Base-by-base conservation (phyloP, 2,329 filamentous ascomycete species). In the Coniochaeta sp. region DNA sequence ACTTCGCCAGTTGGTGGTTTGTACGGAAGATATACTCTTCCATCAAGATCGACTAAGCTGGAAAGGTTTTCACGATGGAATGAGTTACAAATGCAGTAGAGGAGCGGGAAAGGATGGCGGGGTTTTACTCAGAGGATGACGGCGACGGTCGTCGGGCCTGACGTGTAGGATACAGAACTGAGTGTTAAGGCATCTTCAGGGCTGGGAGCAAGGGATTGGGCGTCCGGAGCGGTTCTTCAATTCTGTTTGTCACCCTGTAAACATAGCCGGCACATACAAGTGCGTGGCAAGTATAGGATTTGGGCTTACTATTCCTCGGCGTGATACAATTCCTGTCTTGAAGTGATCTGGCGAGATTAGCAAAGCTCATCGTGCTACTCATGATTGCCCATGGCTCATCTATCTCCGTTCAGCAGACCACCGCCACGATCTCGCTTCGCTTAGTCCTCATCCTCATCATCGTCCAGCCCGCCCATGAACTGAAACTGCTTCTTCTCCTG, bases 1-100 rank as follows among this genome's bases (percentile, higher is more conserved):
- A 95, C 79, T 91, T 97, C 68, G 87, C 95, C 9, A 96, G 91
- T 72, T 98, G 93, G 91, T 84, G 89, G 72, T 99, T 99, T 72
- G 89, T 96, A 59, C 86, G 90, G 66, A 93, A 90, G 73, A 99
- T 99, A 63, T 99, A 99, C 74, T 80, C 86, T 26, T 97, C 93
- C n/a, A 96, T 99, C 78, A 99, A 99, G 81, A 92, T 99, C 65
- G 95, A 99, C 72, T 99, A 11, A 78, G 74, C 62, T 3, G 47
- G 26, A 28, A 14, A 38, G 3, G 16, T 4, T 24, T 47, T 47
- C n/a, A 47, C 43, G 43, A 47, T 38, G 38, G 26, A n/a, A 19
- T 34, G 31, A 47, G 24, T 36, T 36, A 22, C 12, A 38, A n/a
- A 47, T 47, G 43, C 22, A 26, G 43, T 47, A 47, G 8, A 5